These are phyloP conservation scores for Cymbidium sinense DNA, from an alignment of 106 monocot genomes.

Conservation along the genomic window DNA sequence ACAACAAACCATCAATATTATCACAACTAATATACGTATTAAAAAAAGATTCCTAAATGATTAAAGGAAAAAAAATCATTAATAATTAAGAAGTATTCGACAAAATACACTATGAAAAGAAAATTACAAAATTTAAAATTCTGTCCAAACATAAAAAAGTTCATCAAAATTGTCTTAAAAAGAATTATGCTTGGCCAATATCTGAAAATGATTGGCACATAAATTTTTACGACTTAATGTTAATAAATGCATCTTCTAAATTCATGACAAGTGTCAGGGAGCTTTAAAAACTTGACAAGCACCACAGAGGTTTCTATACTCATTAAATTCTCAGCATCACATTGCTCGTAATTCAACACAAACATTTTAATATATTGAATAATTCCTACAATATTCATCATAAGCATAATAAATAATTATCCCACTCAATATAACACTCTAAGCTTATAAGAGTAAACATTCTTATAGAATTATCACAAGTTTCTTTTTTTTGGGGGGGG, in stretches of 20 bases:
- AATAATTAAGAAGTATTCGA: neutral
- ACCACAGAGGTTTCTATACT: neutral
- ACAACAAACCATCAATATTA: neutral
- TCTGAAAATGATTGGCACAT: neutral
- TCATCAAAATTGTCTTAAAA: neutral
- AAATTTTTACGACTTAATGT: neutral
- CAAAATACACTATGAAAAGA: neutral
- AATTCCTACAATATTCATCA: neutral
- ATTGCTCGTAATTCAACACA: neutral
- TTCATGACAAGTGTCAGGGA: neutral
- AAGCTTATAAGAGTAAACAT: neutral
- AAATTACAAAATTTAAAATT: neutral
- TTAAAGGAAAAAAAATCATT: neutral
- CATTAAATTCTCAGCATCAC: neutral
- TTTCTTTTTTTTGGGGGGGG: too few species aligned
- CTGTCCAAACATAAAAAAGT: neutral
- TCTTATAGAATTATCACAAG: neutral
- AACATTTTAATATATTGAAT: neutral
- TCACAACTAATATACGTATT: neutral
- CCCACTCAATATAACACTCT: neutral
- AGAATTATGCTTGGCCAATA: neutral
- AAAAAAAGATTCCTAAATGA: neutral
- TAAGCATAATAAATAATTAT: neutral
- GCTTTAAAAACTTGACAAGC: neutral
- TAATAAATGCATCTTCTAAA: neutral